These are phyloP conservation scores for Lantana camara DNA, from an alignment of 257 asterid species.

Conservation along the genomic window DNA sequence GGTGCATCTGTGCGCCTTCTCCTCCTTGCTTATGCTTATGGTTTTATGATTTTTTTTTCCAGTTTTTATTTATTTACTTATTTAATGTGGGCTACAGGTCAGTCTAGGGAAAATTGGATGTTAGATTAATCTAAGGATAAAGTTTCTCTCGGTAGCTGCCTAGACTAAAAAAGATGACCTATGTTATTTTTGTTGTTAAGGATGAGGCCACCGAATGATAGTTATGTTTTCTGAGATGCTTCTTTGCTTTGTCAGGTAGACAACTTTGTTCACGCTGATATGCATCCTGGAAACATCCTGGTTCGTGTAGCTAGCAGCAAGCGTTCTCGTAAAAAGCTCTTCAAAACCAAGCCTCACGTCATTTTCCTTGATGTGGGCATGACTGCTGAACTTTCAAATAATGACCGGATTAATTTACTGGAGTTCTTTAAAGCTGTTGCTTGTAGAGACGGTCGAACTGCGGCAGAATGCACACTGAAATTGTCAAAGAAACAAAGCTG, in stretches of 20 bases:
- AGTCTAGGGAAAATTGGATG: too few relatives aligned
- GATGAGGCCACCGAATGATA: too few relatives aligned
- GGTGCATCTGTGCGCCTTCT: too few relatives aligned
- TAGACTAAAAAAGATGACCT: too few relatives aligned
- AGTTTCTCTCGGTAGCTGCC: too few relatives aligned
- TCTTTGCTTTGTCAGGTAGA: constrained; percentile 55
- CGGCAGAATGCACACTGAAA: constrained; percentile 64
- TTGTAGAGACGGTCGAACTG: constrained; percentile 66
- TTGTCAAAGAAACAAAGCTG: constrained; percentile 70
- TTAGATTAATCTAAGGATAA: too few relatives aligned
- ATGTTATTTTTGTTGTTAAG: background rate
- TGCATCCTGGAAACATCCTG: constrained; percentile 90
- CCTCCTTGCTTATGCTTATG: too few relatives aligned
- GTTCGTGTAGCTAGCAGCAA: constrained; percentile 67
- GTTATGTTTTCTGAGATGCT: constrained; percentile 15
- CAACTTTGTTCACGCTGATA: constrained; percentile 80
- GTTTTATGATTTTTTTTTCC: too few relatives aligned
- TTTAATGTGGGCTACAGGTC: too few relatives aligned
- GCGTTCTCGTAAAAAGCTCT: constrained; percentile 52
- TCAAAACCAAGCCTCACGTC: constrained; percentile 72
- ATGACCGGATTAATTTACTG: constrained; percentile 54
- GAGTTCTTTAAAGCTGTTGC: constrained; percentile 82
- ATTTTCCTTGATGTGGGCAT: constrained; percentile 77
- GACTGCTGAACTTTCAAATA: constrained; percentile 79
- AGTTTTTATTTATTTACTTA: too few relatives aligned